Base-by-base conservation (phyloP, 345 rosid species). In the Brassica napus region DNA sequence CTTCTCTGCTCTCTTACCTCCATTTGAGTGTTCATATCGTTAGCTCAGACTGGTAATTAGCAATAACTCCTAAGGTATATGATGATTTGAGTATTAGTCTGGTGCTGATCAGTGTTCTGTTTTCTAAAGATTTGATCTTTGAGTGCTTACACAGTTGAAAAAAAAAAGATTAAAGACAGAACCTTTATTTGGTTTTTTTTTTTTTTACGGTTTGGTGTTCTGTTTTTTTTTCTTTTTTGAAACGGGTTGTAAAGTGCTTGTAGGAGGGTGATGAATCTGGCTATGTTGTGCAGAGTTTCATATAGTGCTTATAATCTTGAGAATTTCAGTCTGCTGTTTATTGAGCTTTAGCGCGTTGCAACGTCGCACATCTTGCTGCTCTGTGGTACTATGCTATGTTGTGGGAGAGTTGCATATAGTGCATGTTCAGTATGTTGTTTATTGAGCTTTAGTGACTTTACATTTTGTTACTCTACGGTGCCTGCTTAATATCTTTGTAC, bases 41-140 rank as follows among this genome's bases (percentile, higher is more conserved):
- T 75, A 75, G 61, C 75, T 44, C 18, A 60, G 49, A 69, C 62
- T 69, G 0, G 61, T 54, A 23, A 24, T 31, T 66, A 44, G 31
- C 7, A 21, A 11, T 64, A 21, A 30, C 2, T 12, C 2, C 5
- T 69, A 35, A 4, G 0, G 1, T 54, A 16, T 23, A 18, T 8
- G 1, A 16, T 72, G 24, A 12, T 35, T 8, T 11, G 15, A 47
- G 18, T 2, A n/a, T 4, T 10, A 30, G 3, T 31, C 55, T 32
- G 49, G 26, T 18, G 18, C 18, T 18, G 18, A 18, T 16, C 14
- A 74, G 59, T 62, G 55, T 63, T 61, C 39, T 62, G 67, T 63
- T 18, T 3, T 30, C 16, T 18, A 3, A 7, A 31, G 39, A 30
- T 57, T 72, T 65, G 67, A 54, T 65, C 60, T 7, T 54, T 54